A percentile compares a stretch with the other conserved stretches of the same genome.
These are phyloP conservation scores for Holtermannia corniformis DNA, from an alignment of 768 basidiomycete species.

Conservation along the genomic window DNA sequence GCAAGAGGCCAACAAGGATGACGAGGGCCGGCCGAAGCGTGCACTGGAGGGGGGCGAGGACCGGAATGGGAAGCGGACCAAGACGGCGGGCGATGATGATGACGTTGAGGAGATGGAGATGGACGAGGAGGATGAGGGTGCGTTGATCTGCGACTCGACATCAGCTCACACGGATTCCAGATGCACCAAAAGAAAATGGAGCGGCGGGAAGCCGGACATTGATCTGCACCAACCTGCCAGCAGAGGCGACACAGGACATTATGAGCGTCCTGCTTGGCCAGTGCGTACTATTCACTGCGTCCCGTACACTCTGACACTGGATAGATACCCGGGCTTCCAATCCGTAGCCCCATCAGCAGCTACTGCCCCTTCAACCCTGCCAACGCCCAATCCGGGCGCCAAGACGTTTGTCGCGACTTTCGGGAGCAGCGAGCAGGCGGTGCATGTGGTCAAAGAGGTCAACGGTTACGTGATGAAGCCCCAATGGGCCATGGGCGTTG, in stretches of 20 bases:
- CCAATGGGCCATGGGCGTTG: slow-evolving; percentile 35
- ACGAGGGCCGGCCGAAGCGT: slow-evolving; percentile 51
- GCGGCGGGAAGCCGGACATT: slow-evolving; percentile 8
- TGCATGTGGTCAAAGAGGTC: slow-evolving; percentile 67
- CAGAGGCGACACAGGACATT: slow-evolving; percentile 80
- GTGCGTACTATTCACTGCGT: slow-evolving; percentile 47
- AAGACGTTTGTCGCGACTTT: slow-evolving; percentile 76
- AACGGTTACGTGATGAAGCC: slow-evolving; percentile 73
- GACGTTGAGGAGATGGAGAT: slow-evolving; percentile 77
- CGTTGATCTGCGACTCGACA: slow-evolving; percentile 30
- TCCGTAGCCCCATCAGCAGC: slow-evolving; percentile 50
- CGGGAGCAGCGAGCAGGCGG: slow-evolving; percentile 63
- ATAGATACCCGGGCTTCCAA: slow-evolving; percentile 75
- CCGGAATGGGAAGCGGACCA: slow-evolving; percentile 59
- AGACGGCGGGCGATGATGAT: slow-evolving; percentile 52
- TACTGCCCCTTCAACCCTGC: slow-evolving; percentile 20
- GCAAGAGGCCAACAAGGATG: slow-evolving; percentile 48
- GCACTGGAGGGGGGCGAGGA: slow-evolving; percentile 51
- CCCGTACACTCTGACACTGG: not conserved
- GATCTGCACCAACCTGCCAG: slow-evolving; percentile 63
- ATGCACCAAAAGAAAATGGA: slow-evolving; percentile 22
- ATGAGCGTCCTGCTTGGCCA: slow-evolving; percentile 83
- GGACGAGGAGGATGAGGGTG: slow-evolving; percentile 59
- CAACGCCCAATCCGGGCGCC: slow-evolving; percentile 39
- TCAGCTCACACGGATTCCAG: slow-evolving; percentile 24